A percentile compares a stretch with the other conserved stretches of the same genome.
Conservation (phyloP, 441 rosid species). For the Erodium texanum region DNA sequence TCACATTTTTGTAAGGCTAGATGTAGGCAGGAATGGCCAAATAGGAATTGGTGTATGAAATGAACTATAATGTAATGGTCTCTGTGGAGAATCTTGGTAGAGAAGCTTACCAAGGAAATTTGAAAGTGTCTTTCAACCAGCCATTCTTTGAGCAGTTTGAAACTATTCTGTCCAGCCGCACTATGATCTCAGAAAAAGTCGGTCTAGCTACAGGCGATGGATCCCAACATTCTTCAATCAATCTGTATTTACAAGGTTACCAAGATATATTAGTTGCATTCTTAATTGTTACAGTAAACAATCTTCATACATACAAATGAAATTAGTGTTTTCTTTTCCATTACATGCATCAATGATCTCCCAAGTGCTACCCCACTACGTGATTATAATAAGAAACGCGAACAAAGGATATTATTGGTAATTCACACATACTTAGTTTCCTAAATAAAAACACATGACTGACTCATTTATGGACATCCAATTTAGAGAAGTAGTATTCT, state of each 20-base stretch:
- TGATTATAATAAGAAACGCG: no score
- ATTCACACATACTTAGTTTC: no score
- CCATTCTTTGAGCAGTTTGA: slow-evolving; percentile 59
- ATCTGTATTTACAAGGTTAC: slow-evolving; percentile 27
- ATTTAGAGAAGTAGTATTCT: no score
- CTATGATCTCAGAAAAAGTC: slow-evolving; percentile 58
- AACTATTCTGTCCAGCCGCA: slow-evolving; percentile 56
- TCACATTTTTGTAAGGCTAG: background rate
- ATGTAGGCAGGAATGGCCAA: background rate
- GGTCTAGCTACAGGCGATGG: slow-evolving; percentile 47
- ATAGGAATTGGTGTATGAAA: background rate
- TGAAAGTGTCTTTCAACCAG: slow-evolving; percentile 81
- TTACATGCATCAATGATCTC: no score
- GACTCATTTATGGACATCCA: no score
- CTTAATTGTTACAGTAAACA: background rate
- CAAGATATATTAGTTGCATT: background rate
- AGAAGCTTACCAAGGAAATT: slow-evolving; percentile 36
- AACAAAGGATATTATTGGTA: no score
- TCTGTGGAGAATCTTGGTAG: slow-evolving; percentile 21
- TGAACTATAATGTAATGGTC: slow-evolving; percentile 13
- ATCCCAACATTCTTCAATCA: slow-evolving; percentile 85
- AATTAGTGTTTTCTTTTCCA: no score
- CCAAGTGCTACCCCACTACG: no score
- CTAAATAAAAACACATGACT: no score
- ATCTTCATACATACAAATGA: background rate